Base-by-base conservation (phyloP, 768 basidiomycete genomes). In the Suillus plorans region DNA sequence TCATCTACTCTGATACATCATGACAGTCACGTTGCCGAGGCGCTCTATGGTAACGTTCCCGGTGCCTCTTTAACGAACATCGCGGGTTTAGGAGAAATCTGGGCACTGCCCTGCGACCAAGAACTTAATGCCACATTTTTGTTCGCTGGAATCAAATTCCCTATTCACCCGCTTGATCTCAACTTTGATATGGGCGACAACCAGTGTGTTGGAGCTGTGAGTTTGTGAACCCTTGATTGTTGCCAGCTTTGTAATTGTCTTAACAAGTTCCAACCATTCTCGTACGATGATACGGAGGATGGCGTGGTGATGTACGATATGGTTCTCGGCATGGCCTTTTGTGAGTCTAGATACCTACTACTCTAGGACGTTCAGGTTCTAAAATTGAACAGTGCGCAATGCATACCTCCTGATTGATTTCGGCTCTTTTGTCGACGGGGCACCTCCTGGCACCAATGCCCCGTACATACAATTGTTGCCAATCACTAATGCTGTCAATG, bases 311-410 rank as follows among this genome's bases (percentile, higher is more conserved):
- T 63, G 47, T 91, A 81, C 66, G 89, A 91, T 70, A 82, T 88
- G 72, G 83, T 91, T 53, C 79, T 91, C 53, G 90, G 90, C 63
- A 91, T 91, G 88, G 81, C 85, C 10, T 91, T 90, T 77, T 74
- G 89, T 89, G 68, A 70, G 86, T 80, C 8, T 31, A 61, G 0
- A 25, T 50, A 34, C 56, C 68, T 68, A 20, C 34, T 56, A 45
- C 50, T 55, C 49, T 44, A 59, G 34, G 25, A 34, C 45, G 45
- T 12, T 42, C 37, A 20, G 34, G 67, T 37, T 10, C 44, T 50
- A 34, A 44, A 59, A 7, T 6, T 47, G 45, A 41, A 28, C 69
- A 90, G 89, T 90, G 62, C 85, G 88, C 59, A 91, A 90, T 68
- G 81, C 82, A 12, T 91, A 90, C 71, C 74, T 84, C 16, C 74